Evolutionary conservation across 1,284 basidiomycete species (phyloP).

Genomic region (Inonotus hispidus): DNA sequence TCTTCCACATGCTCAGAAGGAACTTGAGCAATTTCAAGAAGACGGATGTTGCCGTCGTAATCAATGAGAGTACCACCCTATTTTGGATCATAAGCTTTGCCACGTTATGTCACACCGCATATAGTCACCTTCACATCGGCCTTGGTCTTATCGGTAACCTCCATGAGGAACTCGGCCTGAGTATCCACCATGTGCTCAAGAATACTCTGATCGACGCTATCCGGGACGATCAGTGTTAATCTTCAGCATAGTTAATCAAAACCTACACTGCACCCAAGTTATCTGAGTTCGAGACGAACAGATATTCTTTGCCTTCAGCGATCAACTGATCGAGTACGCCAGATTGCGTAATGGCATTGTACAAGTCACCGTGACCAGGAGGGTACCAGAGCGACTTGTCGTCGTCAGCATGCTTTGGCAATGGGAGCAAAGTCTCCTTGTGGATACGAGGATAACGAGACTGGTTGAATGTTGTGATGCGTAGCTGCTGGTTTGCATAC

Average conservation of each 20-base stretch:
- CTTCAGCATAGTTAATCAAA: slow-evolving; percentile 10
- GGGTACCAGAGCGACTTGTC: slow-evolving; percentile 99
- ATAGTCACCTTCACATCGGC: slow-evolving; percentile 84
- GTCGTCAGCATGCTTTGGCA: slow-evolving; percentile 79
- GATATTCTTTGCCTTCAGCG: slow-evolving; percentile 95
- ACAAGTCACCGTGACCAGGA: slow-evolving; percentile 97
- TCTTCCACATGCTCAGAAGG: slow-evolving; percentile 97
- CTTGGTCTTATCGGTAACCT: slow-evolving; percentile 99
- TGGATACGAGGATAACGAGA: slow-evolving; percentile 96
- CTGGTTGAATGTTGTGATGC: slow-evolving; percentile 97
- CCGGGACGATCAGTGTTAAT: slow-evolving; percentile 17
- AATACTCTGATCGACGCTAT: slow-evolving; percentile 75
- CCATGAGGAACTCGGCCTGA: slow-evolving; percentile 92
- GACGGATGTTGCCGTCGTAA: slow-evolving; percentile 90
- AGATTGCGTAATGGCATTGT: slow-evolving; percentile 91
- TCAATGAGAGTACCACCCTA: slow-evolving; percentile 96
- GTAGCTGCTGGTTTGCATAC: slow-evolving; percentile 96
- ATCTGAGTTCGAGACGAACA: slow-evolving; percentile 99
- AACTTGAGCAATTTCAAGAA: slow-evolving; percentile 98
- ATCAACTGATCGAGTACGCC: slow-evolving; percentile 95
- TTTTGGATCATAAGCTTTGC: not conserved
- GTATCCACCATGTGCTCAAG: slow-evolving; percentile 89
- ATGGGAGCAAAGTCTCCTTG: slow-evolving; percentile 92
- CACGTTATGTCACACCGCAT: not conserved
- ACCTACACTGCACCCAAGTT: slow-evolving; percentile 96